These are phyloP conservation scores for Alternaria longipes DNA, from an alignment of 2,329 filamentous ascomycete genomes.

Conservation along the genomic window DNA sequence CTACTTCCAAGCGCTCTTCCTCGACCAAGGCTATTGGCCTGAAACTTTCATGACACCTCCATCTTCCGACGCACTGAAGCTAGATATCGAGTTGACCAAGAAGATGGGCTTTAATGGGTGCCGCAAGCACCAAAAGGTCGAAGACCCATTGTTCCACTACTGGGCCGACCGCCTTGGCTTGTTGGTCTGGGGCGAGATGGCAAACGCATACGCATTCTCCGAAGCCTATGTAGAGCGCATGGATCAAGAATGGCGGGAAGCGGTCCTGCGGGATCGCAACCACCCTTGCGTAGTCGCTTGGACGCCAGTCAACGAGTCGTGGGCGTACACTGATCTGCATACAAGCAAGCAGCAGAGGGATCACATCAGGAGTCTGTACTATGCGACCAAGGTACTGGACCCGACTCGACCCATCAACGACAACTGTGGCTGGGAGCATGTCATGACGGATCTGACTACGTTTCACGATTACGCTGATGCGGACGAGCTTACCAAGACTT, in stretches of 20 bases:
- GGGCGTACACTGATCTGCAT: conserved; percentile 70
- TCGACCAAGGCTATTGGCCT: conserved; percentile 73
- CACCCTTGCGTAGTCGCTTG: conserved; percentile 71
- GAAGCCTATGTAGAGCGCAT: conserved; percentile 67
- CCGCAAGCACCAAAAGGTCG: conserved; percentile 72
- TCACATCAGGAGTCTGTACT: conserved; percentile 71
- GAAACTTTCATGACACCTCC: conserved; percentile 69
- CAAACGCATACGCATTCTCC: conserved; percentile 71
- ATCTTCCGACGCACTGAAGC: conserved; percentile 55
- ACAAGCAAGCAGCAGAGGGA: conserved; percentile 67
- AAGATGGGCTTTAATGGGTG: conserved; percentile 72
- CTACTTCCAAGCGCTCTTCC: conserved; percentile 67
- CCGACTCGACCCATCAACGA: conserved; percentile 72
- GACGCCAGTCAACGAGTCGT: conserved; percentile 72
- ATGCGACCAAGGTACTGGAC: conserved; percentile 71
- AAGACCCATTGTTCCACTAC: conserved; percentile 68
- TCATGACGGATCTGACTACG: conserved; percentile 69
- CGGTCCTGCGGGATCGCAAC: conserved; percentile 71
- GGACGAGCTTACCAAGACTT: conserved; percentile 64
- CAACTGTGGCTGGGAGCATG: conserved; percentile 77
- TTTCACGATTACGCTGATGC: conserved; percentile 75
- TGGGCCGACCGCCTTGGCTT: conserved; percentile 69
- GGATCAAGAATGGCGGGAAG: conserved; percentile 71
- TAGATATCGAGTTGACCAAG: conserved; percentile 66
- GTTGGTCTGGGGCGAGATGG: conserved; percentile 72